Percentiles rank a stretch among this genome's conserved stretches.
Evolutionary conservation across 2,329 filamentous ascomycete species (phyloP).

Genomic region (Alternaria consortialis): DNA sequence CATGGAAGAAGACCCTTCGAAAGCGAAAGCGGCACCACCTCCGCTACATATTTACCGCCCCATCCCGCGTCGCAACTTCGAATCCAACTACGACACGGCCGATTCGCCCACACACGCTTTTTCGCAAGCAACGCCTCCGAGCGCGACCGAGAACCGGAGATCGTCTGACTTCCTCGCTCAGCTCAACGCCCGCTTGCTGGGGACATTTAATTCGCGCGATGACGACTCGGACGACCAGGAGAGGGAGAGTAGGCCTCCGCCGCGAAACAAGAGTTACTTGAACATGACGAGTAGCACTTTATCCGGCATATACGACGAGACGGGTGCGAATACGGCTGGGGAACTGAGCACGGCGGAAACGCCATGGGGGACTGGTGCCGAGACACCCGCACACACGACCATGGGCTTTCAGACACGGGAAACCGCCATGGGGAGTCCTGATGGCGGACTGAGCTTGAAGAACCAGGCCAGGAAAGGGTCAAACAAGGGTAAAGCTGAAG

Average conservation of each 20-base stretch:
- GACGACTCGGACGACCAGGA: constrained; percentile 33
- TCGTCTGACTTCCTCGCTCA: constrained; percentile 49
- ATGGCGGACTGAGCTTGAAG: constrained; percentile 39
- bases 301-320: constrained; percentile 80
- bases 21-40: constrained; percentile 31
- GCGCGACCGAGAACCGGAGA: constrained; percentile 31
- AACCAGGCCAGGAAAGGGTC: constrained; percentile 22
- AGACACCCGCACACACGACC: constrained; percentile 64
- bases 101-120: constrained; percentile 41
- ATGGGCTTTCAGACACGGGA: constrained; percentile 31
- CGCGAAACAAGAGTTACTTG: constrained; percentile 77
- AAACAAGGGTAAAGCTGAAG: constrained; percentile 5
- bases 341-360: constrained; percentile 66
- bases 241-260: constrained; percentile 49
- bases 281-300: constrained; percentile 91
- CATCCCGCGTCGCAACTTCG: constrained; percentile 50
- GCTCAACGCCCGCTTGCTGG: constrained; percentile 47
- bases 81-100: constrained; percentile 29
- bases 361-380: constrained; percentile 80
- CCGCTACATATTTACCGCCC: constrained; percentile 50
- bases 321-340: constrained; percentile 33
- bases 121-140: constrained; percentile 29
- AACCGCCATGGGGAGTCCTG: constrained; percentile 36
- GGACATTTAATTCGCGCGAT: constrained; percentile 38
- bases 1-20: constrained; percentile 44